Conservation (phyloP, 2,329 filamentous ascomycete species). For the Neocatenulostroma microsporum region DNA sequence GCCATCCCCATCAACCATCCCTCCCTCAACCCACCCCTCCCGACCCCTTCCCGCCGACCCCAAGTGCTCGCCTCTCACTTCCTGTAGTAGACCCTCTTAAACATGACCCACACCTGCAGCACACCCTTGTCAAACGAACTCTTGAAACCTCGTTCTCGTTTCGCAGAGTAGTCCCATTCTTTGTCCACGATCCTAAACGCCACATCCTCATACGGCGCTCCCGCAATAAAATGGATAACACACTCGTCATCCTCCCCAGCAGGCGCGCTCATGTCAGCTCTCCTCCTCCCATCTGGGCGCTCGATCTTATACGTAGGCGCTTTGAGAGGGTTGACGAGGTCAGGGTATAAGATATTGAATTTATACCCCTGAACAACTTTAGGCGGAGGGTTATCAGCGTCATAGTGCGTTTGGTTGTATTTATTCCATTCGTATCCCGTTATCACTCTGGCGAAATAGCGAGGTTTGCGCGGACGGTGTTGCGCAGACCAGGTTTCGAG, state of each 20-base stretch:
- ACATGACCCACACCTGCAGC: no score
- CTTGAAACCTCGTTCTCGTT: conserved; percentile 86
- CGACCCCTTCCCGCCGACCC: no score
- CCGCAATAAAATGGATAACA: conserved; percentile 89
- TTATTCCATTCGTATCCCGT: conserved; percentile 99
- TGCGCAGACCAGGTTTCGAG: conserved; percentile 75
- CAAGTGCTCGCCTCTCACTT: no score
- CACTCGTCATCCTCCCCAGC: conserved; percentile 97
- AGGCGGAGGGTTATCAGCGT: conserved; percentile 93
- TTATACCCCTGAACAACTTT: conserved; percentile 99
- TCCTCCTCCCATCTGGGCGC: conserved; percentile 78
- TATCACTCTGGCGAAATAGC: conserved; percentile 95
- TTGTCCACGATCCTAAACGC: conserved; percentile 96
- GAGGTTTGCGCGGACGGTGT: conserved; percentile 81
- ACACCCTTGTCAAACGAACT: conserved; percentile 86
- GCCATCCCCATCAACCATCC: no score
- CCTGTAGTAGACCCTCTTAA: no score
- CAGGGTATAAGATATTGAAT: conserved; percentile 99
- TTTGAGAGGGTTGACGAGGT: conserved; percentile 88
- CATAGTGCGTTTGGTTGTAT: conserved; percentile 99
- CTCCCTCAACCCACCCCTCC: no score
- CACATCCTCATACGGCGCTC: conserved; percentile 92
- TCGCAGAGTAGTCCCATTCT: conserved; percentile 98
- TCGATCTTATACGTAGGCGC: conserved; percentile 95
- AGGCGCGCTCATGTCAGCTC: conserved; percentile 85